Percentiles rank a stretch among this genome's conserved stretches.
phyloP scores from a whole-genome alignment of 257 asterid species.

The Mitragyna speciosa region DNA sequence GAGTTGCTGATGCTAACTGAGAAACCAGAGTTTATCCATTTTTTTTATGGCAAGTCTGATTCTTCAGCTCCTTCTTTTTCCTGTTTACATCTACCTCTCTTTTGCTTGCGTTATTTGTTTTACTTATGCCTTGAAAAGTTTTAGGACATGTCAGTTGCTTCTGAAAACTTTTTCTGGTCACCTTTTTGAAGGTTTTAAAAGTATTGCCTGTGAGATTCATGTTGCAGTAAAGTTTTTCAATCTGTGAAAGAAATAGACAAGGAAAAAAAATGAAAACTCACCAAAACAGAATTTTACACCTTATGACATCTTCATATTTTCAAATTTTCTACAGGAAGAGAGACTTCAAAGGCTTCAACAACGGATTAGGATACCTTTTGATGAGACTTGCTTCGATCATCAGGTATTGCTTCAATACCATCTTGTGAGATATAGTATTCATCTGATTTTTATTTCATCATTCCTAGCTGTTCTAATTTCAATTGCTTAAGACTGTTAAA shows the following conservation, averaged over 20 bases:
- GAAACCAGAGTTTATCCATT: background rate
- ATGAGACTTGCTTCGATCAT: conserved; percentile 68
- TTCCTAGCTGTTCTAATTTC: conserved; percentile 3
- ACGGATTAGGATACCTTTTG: conserved; percentile 78
- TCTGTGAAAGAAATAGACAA: background rate
- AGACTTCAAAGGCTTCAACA: conserved; percentile 68
- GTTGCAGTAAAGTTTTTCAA: background rate
- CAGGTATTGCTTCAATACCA: conserved; percentile 47
- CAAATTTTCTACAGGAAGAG: conserved; percentile 60
- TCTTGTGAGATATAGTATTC: conserved; percentile 32
- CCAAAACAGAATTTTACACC: background rate
- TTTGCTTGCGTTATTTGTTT: background rate
- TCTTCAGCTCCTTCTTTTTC: background rate
- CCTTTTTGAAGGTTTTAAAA: background rate
- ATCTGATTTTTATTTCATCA: conserved; percentile 24
- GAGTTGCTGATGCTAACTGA: conserved; percentile 15
- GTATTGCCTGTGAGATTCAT: background rate
- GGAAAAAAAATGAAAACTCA: background rate
- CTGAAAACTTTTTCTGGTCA: background rate
- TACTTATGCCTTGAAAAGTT: background rate
- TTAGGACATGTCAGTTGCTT: background rate
- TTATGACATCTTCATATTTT: conserved; percentile 6
- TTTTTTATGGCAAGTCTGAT: background rate
- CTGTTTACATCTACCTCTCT: background rate
- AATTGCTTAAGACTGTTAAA: background rate